These are phyloP conservation scores for Talaromyces funiculosus DNA, from an alignment of 2,329 filamentous ascomycete species.

Conservation along the genomic window DNA sequence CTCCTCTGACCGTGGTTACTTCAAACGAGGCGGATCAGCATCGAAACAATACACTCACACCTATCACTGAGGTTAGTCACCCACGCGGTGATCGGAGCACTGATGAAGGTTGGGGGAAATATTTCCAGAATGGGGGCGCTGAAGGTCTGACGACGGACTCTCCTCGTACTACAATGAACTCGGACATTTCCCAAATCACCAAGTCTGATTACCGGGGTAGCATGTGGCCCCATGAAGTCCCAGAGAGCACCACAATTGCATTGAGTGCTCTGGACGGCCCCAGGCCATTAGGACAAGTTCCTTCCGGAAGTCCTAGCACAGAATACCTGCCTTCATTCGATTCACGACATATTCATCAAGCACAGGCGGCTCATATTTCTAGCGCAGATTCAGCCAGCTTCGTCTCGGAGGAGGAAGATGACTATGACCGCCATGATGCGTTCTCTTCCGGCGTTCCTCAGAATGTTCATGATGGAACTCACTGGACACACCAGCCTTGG, in stretches of 20 bases:
- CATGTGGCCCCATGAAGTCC: conserved; percentile 33
- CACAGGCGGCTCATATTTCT: conserved; percentile 40
- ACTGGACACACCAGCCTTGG: conserved; percentile 18
- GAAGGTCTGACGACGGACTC: conserved; percentile 23
- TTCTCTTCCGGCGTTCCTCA: conserved; percentile 25
- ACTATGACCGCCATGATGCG: conserved; percentile 24
- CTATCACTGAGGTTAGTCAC: conserved; percentile 15
- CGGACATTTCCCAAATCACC: conserved; percentile 24
- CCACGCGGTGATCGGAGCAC: conserved; percentile 36
- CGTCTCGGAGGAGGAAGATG: conserved; percentile 29
- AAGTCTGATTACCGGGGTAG: conserved; percentile 35
- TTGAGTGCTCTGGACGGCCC: conserved; percentile 28
- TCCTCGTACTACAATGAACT: conserved; percentile 22
- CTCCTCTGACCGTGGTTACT: conserved; percentile 26
- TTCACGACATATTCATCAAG: conserved; percentile 32
- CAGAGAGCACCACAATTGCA: conserved; percentile 6
- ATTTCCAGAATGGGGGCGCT: conserved; percentile 38
- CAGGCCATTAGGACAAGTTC: conserved; percentile 35
- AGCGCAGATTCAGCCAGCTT: conserved; percentile 38
- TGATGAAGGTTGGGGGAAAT: conserved; percentile 46
- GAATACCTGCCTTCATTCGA: conserved; percentile 26
- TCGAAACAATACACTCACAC: conserved; percentile 20
- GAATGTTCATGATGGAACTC: conserved; percentile 22
- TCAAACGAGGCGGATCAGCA: conserved; percentile 23
- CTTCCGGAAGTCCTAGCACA: conserved; percentile 40